These are phyloP conservation scores for Inga leiocalycina DNA, from an alignment of 306 rosid genomes.

Conservation along the genomic window DNA sequence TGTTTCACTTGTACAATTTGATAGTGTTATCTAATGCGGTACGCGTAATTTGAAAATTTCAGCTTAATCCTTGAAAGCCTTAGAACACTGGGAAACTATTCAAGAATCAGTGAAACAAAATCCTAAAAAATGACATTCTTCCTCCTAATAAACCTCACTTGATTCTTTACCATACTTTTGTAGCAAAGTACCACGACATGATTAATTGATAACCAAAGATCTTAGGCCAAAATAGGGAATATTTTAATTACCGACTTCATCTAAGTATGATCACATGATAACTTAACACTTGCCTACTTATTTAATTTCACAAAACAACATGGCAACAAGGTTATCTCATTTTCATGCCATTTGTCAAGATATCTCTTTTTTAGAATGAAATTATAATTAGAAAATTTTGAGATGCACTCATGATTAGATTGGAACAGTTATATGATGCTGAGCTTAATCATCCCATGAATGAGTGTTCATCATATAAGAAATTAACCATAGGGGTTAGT, in stretches of 20 bases:
- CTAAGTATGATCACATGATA: background rate
- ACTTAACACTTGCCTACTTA: background rate
- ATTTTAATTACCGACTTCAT: background rate
- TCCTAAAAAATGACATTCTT: background rate
- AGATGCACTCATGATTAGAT: background rate
- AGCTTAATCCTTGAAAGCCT: background rate
- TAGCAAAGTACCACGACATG: background rate
- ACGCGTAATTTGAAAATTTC: too few relatives aligned
- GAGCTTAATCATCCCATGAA: background rate
- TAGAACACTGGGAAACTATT: background rate
- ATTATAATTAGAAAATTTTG: too few relatives aligned
- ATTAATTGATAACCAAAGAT: background rate
- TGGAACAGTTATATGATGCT: background rate
- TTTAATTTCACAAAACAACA: background rate
- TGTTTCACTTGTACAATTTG: background rate
- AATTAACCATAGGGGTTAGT: too few relatives aligned
- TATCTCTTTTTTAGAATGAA: background rate
- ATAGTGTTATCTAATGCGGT: background rate
- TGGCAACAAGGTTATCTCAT: conserved; percentile 4
- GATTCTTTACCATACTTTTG: background rate
- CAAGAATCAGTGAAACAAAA: background rate
- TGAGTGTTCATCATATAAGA: background rate
- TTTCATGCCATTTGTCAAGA: conserved; percentile 21
- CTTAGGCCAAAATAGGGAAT: background rate
- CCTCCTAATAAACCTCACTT: background rate